Evolutionary conservation across 345 rosid species (phyloP).

Genomic region (Hibiscus tridactylites): DNA sequence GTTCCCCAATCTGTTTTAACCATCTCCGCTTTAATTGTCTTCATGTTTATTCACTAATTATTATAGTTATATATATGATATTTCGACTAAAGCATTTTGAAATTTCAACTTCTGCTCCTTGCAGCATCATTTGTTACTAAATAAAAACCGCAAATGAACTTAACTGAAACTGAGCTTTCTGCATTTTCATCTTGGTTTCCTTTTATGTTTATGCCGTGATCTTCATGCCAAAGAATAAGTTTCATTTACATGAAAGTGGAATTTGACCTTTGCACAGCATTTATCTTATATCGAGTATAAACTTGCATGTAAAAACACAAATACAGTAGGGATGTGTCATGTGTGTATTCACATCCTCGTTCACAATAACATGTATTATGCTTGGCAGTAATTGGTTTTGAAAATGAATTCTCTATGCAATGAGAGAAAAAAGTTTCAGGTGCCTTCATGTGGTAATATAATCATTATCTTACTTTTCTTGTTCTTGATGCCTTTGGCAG

Average conservation of each 20-base stretch:
- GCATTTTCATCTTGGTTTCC: background rate
- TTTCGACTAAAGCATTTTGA: background rate
- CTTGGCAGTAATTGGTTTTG: background rate
- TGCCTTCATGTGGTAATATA: background rate
- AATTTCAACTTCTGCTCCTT: background rate
- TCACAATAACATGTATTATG: background rate
- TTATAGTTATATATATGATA: background rate
- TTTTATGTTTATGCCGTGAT: background rate
- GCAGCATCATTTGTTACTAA: background rate
- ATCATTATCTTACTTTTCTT: background rate
- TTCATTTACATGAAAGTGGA: background rate
- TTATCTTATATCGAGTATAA: background rate
- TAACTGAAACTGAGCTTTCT: background rate
- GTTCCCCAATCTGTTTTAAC: background rate
- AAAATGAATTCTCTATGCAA: background rate
- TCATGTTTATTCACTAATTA: background rate
- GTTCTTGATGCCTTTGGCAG: slow-evolving; percentile 26
- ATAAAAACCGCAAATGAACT: background rate
- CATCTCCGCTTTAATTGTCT: background rate
- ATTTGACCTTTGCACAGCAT: background rate
- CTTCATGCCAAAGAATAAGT: background rate
- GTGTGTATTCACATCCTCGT: background rate
- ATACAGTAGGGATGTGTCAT: background rate
- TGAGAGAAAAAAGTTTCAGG: background rate
- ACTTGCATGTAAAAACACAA: too few species aligned